phyloP scores from a whole-genome alignment of 1,139 yeast species.

The Magnusiomyces fungicola region DNA sequence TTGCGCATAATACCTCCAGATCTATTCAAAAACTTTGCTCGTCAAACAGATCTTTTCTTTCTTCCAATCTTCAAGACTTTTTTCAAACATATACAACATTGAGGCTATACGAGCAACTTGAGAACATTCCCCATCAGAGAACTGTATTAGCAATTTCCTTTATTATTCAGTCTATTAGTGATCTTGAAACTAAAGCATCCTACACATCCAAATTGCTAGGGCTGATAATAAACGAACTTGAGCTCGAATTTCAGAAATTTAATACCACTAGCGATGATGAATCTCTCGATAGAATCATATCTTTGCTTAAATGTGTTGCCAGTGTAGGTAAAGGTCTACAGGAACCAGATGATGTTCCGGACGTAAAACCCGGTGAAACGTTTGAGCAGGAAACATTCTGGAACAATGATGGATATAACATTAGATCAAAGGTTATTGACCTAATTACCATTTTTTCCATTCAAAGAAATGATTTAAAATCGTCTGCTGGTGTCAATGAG shows the following conservation, averaged over 20 bases:
- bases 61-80: slow-evolving; percentile 27
- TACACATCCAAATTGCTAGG: slow-evolving; percentile 24
- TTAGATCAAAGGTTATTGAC: slow-evolving; percentile 38
- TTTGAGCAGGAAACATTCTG: slow-evolving; percentile 23
- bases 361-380: slow-evolving; percentile 18
- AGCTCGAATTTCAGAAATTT: slow-evolving; percentile 8
- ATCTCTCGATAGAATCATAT: slow-evolving; percentile 25
- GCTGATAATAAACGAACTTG: slow-evolving; percentile 20
- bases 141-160: slow-evolving; percentile 33
- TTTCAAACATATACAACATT: slow-evolving; percentile 28
- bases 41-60: slow-evolving; percentile 27
- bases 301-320: slow-evolving; percentile 53
- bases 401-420: slow-evolving; percentile 37
- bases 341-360: slow-evolving; percentile 30
- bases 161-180: slow-evolving; percentile 29
- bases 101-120: slow-evolving; percentile 15
- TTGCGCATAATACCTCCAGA: slow-evolving; percentile 32
- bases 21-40: slow-evolving; percentile 35
- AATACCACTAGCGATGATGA: slow-evolving; percentile 6
- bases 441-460: slow-evolving; percentile 42
- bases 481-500: slow-evolving; percentile 44
- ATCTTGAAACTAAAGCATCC: slow-evolving; percentile 21
- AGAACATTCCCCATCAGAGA: slow-evolving; percentile 28
- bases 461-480: slow-evolving; percentile 32
- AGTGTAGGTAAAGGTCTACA: slow-evolving; percentile 63